Base-by-base conservation (phyloP, 306 rosid species). In the Lathyrus aphaca region DNA sequence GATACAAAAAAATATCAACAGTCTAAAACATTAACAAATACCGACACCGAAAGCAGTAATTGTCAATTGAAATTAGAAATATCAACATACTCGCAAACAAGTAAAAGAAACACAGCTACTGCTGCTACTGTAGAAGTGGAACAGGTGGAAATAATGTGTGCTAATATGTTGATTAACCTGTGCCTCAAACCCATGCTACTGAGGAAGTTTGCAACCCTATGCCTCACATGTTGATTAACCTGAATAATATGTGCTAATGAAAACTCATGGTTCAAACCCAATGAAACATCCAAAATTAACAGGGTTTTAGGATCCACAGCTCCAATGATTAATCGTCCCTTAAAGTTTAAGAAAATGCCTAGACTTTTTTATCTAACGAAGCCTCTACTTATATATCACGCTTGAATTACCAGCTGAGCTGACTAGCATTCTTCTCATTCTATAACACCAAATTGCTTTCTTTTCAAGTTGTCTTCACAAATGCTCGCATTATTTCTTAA, bases 11-110 rank as follows among this genome's bases (percentile, higher is more conserved):
- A 54, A 27, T 44, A 55, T 43, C 38, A 14, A 38, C 6, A 58
- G 29, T 29, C 29, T 16, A 44, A 42, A 44, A 42, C 10, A 54
- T 42, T 65, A 14, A 46, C 21, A 75, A 66, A 71, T 17, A 40
- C 43, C 10, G 27, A 60, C 37, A 72, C 42, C 61, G 43, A 61
- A 72, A 62, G 77, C 42, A 61, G 46, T 49, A 48, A 15, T 13
- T 38, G 19, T 11, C 43, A 39, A 21, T 49, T 21, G 19, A 39
- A 56, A 51, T 21, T 43, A 56, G 37, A 45, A 60, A 72, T 61
- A 61, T 46, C 42, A 49, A 61, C 32, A 4, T 18, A 44, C 18
- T 59, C 18, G 59, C 11, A 32, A 46, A 32, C n/a, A 16, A 35
- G 48, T 35, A 46, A 59, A 45, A 42, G 54, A 49, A 30, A 30